Percentiles rank a stretch among this genome's conserved stretches.
Evolutionary conservation across 176 grass and related monocot genomes (phyloP).

Genomic region (Tillandsia fasciculata): DNA sequence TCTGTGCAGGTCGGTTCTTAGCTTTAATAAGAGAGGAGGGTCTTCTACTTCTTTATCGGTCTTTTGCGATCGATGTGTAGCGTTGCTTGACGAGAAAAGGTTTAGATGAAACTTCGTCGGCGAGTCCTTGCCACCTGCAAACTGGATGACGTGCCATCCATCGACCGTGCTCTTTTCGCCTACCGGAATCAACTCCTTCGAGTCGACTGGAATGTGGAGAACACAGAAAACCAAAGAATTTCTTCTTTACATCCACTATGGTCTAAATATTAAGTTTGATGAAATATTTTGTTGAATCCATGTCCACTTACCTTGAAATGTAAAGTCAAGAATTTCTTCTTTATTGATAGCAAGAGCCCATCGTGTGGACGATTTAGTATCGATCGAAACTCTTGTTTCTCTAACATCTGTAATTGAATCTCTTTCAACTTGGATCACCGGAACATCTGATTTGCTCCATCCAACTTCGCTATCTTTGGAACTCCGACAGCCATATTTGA

Average conservation of each 20-base stretch:
- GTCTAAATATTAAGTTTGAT: background rate
- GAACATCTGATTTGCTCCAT: conserved; percentile 69
- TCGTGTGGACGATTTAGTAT: conserved; percentile 63
- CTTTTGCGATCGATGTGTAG: conserved; percentile 1
- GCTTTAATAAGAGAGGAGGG: conserved; percentile 45
- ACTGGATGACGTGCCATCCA: conserved; percentile 85
- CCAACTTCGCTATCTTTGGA: conserved; percentile 44
- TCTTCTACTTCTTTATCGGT: conserved; percentile 5
- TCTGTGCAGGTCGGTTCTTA: conserved; percentile 67
- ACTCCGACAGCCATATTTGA: conserved; percentile 88
- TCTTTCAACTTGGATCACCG: conserved; percentile 60
- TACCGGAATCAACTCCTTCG: conserved; percentile 37
- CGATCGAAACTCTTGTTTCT: conserved; percentile 51
- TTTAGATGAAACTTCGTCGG: conserved; percentile 75
- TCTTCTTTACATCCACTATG: background rate
- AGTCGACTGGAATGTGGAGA: conserved; percentile 32
- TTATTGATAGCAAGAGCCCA: conserved; percentile 81
- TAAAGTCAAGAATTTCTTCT: conserved; percentile 68
- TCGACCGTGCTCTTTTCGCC: conserved; percentile 53
- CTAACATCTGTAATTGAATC: conserved; percentile 41
- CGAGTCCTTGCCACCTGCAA: conserved; percentile 71
- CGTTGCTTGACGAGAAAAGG: conserved; percentile 50
- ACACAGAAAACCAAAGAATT: conserved; percentile 11
- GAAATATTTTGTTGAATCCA: background rate
- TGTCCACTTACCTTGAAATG: conserved; percentile 39